A percentile compares a stretch with the other conserved stretches of the same genome.
Evolutionary conservation across 2,329 filamentous ascomycete species (phyloP).

Genomic region (Blastomyces silverae): DNA sequence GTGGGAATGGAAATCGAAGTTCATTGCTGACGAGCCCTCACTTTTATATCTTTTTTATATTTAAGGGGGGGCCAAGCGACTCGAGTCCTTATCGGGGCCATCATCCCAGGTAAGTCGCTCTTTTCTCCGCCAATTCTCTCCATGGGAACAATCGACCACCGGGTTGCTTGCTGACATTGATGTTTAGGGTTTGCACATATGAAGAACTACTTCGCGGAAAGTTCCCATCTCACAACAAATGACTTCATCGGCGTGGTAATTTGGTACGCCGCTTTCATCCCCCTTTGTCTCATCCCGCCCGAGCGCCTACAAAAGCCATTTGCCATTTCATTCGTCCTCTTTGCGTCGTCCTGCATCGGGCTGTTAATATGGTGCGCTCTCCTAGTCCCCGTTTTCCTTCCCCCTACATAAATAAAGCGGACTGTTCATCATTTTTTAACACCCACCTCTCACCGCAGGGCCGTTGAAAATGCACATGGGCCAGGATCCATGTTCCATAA

Average conservation of each 20-base stretch:
- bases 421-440: neutral
- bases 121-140: neutral
- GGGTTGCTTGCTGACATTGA: neutral
- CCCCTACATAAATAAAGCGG: neutral
- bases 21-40: neutral
- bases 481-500: constrained; percentile 23
- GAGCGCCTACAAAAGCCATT: constrained; percentile 25
- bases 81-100: constrained; percentile 22
- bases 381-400: neutral
- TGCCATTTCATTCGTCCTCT: constrained; percentile 24
- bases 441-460: constrained; percentile 13
- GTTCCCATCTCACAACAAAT: constrained; percentile 25
- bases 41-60: neutral
- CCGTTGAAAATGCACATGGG: constrained; percentile 22
- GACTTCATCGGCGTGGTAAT: constrained; percentile 27
- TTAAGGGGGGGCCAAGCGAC: constrained; percentile 25
- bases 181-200: constrained; percentile 19
- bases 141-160: neutral
- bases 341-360: constrained; percentile 22
- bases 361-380: constrained; percentile 21
- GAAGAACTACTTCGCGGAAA: constrained; percentile 24
- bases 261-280: constrained; percentile 24
- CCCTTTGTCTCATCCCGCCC: constrained; percentile 23
- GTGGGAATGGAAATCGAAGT: neutral
- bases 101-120: constrained; percentile 19